Evolutionary conservation across 1,284 basidiomycete genomes (phyloP), one percentile per base, ranked within the genome.

Genomic region (Pholiota adiposa): DNA sequence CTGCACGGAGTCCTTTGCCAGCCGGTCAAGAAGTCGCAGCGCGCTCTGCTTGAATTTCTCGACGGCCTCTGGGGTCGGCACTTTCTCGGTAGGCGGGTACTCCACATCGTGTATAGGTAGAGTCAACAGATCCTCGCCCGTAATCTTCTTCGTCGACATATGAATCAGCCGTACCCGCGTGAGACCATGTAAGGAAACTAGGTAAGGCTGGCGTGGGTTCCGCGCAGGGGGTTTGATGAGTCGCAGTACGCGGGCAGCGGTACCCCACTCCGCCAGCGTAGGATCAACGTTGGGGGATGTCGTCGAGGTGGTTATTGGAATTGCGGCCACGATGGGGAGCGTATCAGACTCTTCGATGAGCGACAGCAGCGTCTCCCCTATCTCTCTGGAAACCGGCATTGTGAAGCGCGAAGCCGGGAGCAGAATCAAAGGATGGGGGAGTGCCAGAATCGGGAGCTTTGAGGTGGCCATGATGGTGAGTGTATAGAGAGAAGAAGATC

Each of bases 1-100:
- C 62, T 85, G 85, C 2, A 78, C 72, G 0, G 85, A 81, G 62
- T 90, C 88, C 58, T 80, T 80, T 11, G 84, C 82, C 14, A 92
- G 80, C 18, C 87, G 78, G 66, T 90, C 88, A 18, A 93, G 77
- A 0, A 93, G 73, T 18, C 83, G 77, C 27, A 87, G 70, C 0
- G 90, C 88, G 12, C 86, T 81, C 18, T 82, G 77, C 67, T 88
- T 88, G 77, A 93, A 93, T 18, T 82, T 80, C 25, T 84, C 81
- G 5, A 89, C 80, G 0, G 75, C 70, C 59, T 90, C 86, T 6
- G 72, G 72, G 0, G 83, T 74, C 0, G 88, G 86, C 0, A 74
- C 70, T 6, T 73, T 71, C 36, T 79, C 80, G 1, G 79, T 79
- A 0, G 76, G 70, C 0, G 79, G 80, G 59, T 87, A 85, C 44